Conservation (phyloP, 2,329 filamentous ascomycete genomes). For the Claviceps quebecensis region DNA sequence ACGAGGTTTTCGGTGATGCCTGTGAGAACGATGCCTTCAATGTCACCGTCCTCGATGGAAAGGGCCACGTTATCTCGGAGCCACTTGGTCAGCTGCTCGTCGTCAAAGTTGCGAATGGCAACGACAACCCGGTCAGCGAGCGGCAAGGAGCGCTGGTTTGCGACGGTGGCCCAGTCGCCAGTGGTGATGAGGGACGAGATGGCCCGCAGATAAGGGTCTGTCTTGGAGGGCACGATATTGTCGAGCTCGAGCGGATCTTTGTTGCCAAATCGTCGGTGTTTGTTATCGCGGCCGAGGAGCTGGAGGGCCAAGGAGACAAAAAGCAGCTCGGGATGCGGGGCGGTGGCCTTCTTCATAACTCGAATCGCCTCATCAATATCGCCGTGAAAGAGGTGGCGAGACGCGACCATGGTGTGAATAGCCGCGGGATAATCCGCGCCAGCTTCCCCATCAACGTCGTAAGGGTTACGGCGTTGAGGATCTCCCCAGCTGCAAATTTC, state of each 20-base stretch:
- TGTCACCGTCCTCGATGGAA: slow-evolving; percentile 51
- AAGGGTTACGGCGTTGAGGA: slow-evolving; percentile 31
- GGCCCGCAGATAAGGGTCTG: slow-evolving; percentile 66
- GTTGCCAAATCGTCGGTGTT: slow-evolving; percentile 16
- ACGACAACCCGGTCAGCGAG: slow-evolving; percentile 62
- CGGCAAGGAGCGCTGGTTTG: slow-evolving; percentile 58
- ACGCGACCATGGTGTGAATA: slow-evolving; percentile 59
- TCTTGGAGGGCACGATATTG: slow-evolving; percentile 44
- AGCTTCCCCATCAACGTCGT: slow-evolving; percentile 28
- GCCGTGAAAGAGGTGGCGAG: slow-evolving; percentile 61
- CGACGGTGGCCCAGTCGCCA: slow-evolving; percentile 61
- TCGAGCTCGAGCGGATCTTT: slow-evolving; percentile 44
- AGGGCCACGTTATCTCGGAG: slow-evolving; percentile 49
- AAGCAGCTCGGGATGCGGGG: slow-evolving; percentile 46
- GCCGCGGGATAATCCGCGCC: slow-evolving; percentile 36
- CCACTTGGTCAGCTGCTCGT: slow-evolving; percentile 51
- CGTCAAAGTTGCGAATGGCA: slow-evolving; percentile 52
- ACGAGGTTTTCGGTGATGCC: slow-evolving; percentile 61
- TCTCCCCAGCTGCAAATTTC: slow-evolving; percentile 62
- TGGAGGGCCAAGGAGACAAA: slow-evolving; percentile 56
- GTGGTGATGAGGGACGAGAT: slow-evolving; percentile 67
- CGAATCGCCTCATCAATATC: slow-evolving; percentile 54
- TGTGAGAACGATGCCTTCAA: slow-evolving; percentile 65
- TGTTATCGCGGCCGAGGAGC: slow-evolving; percentile 39
- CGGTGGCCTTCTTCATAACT: slow-evolving; percentile 54